Evolutionary conservation across 768 basidiomycete genomes (phyloP).

Genomic region (Kwoniella sp.): DNA sequence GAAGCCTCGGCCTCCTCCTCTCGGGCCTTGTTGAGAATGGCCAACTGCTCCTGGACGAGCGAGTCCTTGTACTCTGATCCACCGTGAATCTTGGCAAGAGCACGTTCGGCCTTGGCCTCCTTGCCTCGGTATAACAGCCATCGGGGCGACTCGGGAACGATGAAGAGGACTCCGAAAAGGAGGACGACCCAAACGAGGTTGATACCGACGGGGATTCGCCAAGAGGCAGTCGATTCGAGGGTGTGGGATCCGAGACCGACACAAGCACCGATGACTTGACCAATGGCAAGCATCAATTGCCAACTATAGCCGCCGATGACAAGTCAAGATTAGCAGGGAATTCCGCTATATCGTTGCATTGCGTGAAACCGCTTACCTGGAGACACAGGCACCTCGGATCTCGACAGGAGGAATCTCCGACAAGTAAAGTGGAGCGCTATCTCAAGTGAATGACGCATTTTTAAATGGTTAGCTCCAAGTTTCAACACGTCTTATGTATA

Average conservation of each 20-base stretch:
- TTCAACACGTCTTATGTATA: too few relatives aligned
- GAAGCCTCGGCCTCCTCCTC: constrained; percentile 43
- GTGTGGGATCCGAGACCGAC: constrained; percentile 52
- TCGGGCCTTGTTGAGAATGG: constrained; percentile 46
- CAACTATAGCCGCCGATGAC: constrained; percentile 27
- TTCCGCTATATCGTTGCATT: too few relatives aligned
- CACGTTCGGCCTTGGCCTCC: constrained; percentile 48
- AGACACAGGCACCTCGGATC: constrained; percentile 53
- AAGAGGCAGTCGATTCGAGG: constrained; percentile 33
- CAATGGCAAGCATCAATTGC: constrained; percentile 55
- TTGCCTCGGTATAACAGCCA: constrained; percentile 51
- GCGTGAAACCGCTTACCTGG: too few relatives aligned
- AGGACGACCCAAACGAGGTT: constrained; percentile 51
- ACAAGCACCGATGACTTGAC: constrained; percentile 55
- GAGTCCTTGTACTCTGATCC: constrained; percentile 39
- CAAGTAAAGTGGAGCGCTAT: constrained; percentile 53
- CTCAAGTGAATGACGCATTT: neutral
- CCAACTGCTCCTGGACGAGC: constrained; percentile 45
- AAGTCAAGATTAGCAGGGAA: too few relatives aligned
- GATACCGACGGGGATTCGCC: constrained; percentile 51
- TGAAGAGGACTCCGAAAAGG: constrained; percentile 39
- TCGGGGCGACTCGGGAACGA: constrained; percentile 53
- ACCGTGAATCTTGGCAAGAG: constrained; percentile 46
- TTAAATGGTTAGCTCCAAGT: neutral
- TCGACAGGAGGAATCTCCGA: constrained; percentile 54